Evolutionary conservation across 208 protist genomes (phyloP), one percentile per base, ranked within the genome.

Genomic region (Herpetomonas samuelpessoai): DNA sequence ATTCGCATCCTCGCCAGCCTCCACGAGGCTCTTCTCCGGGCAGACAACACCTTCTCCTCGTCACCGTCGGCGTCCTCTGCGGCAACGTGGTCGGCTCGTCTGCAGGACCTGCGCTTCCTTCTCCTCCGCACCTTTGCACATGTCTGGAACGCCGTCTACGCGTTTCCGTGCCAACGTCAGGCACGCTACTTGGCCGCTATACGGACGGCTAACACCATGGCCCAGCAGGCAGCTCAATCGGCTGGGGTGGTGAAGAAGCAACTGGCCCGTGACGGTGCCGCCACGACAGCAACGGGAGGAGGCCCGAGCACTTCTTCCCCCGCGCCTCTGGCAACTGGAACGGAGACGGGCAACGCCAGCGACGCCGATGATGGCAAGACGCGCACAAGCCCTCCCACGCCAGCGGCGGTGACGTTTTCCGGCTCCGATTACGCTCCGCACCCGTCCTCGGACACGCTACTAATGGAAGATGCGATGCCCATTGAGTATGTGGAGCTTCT

Each of bases 401-500:
- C 27, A 1, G 31, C 30, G 29, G 26, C 48, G 31, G 52, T 62
- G 4, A 31, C 26, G 18, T 86, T 84, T 45, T 64, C 79, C 2
- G 78, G 78, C 0, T 66, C 56, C 30, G 35, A 64, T 14, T 92
- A 86, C 54, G 58, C 71, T 18, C 56, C 70, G 3, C 46, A 38
- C 19, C 18, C 29, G 12, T 25, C 31, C 30, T 55, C 35, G 18
- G 50, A 2, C 26, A 31, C 44, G 16, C 50, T 75, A 0, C 50
- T 76, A 0, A 53, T 94, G 9, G 74, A 87, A 57, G 81, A 84
- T 53, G 56, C 47, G 48, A 72, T 88, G 45, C 88, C 88, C 2
- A 75, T 84, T 41, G 88, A 94, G 49, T 77, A 74, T 41, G 29
- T 91, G 14, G 81, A 89, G 45, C 65, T 91, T 21, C 57, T 91